Percentiles rank a stretch among this genome's conserved stretches.
phyloP scores from a whole-genome alignment of 2,329 filamentous ascomycete genomes.

The Massarina eburnea region DNA sequence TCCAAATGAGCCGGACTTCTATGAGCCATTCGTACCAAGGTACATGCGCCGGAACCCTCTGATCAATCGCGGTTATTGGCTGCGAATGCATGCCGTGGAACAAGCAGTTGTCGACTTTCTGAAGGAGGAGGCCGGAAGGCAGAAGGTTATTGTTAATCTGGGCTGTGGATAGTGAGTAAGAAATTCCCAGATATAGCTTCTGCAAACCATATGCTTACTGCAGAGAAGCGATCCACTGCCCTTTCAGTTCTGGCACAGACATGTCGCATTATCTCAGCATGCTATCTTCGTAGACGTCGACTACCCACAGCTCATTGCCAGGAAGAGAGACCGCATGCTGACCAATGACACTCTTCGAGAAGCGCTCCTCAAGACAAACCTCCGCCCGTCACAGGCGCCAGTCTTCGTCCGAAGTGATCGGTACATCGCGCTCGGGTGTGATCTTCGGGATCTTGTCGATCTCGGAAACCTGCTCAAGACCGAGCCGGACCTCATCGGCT shows the following conservation, averaged over 20 bases:
- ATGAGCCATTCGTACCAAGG: slow-evolving; percentile 84
- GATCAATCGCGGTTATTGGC: slow-evolving; percentile 87
- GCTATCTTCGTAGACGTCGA: slow-evolving; percentile 82
- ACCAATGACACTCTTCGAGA: slow-evolving; percentile 51
- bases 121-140: slow-evolving; percentile 54
- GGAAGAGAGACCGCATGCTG: slow-evolving; percentile 70
- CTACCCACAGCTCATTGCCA: slow-evolving; percentile 75
- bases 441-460: slow-evolving; percentile 67
- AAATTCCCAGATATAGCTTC: slow-evolving; percentile 5
- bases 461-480: slow-evolving; percentile 62
- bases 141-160: slow-evolving; percentile 78
- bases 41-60: slow-evolving; percentile 80
- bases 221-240: slow-evolving; percentile 75
- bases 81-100: slow-evolving; percentile 82
- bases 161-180: slow-evolving; percentile 84
- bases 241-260: slow-evolving; percentile 75
- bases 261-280: slow-evolving; percentile 59
- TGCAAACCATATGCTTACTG: slow-evolving; percentile 17
- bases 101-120: slow-evolving; percentile 74
- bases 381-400: slow-evolving; percentile 28
- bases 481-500: slow-evolving; percentile 60
- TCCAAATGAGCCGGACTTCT: slow-evolving; percentile 75
- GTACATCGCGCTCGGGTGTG: slow-evolving; percentile 80
- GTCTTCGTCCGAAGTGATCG: slow-evolving; percentile 56
- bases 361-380: slow-evolving; percentile 28